Evolutionary conservation across 2,329 filamentous ascomycete species (phyloP).

Genomic region (Ploettnerulaceae sp.): DNA sequence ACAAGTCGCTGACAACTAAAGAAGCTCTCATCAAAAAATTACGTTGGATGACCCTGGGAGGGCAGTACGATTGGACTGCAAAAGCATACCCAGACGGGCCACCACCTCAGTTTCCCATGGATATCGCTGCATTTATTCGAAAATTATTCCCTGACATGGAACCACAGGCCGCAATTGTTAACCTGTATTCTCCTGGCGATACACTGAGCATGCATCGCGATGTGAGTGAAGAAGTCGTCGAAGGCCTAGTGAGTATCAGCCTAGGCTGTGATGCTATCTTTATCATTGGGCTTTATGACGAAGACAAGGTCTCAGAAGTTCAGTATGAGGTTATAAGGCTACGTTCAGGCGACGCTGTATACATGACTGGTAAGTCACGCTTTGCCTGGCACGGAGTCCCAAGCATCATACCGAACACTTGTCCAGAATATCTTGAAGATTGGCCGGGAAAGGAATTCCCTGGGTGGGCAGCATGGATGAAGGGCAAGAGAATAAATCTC

Average conservation of each 20-base stretch:
- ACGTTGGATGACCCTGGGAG: constrained; percentile 91
- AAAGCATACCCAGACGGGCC: constrained; percentile 69
- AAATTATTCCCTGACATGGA: constrained; percentile 69
- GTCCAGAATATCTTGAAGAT: constrained; percentile 64
- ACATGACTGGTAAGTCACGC: constrained; percentile 77
- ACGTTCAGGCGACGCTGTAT: constrained; percentile 80
- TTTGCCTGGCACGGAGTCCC: constrained; percentile 97
- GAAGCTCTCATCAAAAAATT: constrained; percentile 74
- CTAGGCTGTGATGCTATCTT: constrained; percentile 90
- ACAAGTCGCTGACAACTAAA: constrained; percentile 65
- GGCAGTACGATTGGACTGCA: constrained; percentile 93
- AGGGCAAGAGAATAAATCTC: constrained; percentile 79
- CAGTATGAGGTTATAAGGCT: constrained; percentile 60
- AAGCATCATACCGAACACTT: constrained; percentile 74
- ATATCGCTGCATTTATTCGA: constrained; percentile 64
- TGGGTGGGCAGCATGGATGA: constrained; percentile 83
- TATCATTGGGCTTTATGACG: constrained; percentile 59
- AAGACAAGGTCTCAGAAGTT: constrained; percentile 27
- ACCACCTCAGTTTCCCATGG: constrained; percentile 68
- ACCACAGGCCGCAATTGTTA: constrained; percentile 88
- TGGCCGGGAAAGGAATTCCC: constrained; percentile 60
- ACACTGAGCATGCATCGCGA: constrained; percentile 91
- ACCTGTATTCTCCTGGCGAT: constrained; percentile 86
- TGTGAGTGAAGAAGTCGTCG: constrained; percentile 78
- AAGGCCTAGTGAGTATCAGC: constrained; percentile 77